A percentile compares a stretch with the other conserved stretches of the same genome.
These are phyloP conservation scores for Populus tomentosa DNA, from an alignment of 441 rosid species.

Conservation along the genomic window DNA sequence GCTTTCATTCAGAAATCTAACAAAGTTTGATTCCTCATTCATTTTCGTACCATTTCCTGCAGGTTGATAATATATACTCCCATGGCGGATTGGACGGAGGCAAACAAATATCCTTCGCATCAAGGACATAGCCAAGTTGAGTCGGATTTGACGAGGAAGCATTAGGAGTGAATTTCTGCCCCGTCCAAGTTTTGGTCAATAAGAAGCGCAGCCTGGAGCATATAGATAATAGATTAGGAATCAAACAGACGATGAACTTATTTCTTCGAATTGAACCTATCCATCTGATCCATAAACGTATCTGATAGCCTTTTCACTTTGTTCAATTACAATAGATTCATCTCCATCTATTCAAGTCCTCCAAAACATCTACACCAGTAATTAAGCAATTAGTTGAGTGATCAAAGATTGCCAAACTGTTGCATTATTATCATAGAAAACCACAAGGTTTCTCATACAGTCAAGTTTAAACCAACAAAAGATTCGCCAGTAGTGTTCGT, in stretches of 20 bases:
- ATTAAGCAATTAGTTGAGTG: slow-evolving; percentile 2
- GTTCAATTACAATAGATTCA: too few species aligned
- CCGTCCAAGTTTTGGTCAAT: neutral
- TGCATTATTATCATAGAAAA: neutral
- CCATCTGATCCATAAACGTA: too few species aligned
- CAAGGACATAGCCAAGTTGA: neutral
- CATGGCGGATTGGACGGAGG: slow-evolving; percentile 5
- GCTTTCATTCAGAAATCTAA: slow-evolving; percentile 18
- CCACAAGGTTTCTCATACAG: slow-evolving; percentile 9
- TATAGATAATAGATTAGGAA: too few species aligned
- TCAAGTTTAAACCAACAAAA: slow-evolving; percentile 15
- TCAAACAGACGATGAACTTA: too few species aligned
- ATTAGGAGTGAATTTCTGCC: slow-evolving; percentile 6
- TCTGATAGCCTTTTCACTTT: too few species aligned
- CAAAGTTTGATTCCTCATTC: slow-evolving; percentile 5
- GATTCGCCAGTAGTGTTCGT: slow-evolving; percentile 12
- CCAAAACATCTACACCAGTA: too few species aligned
- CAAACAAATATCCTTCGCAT: neutral
- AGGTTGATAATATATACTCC: neutral
- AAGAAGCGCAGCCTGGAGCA: neutral
- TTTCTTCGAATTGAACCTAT: too few species aligned
- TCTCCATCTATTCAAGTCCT: too few species aligned
- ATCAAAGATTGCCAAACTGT: slow-evolving; percentile 19
- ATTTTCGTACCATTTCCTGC: neutral
- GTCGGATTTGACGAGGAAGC: slow-evolving; percentile 10